These are phyloP conservation scores for Fabrea salina DNA, from an alignment of 169 alveolate genomes.

Conservation along the genomic window DNA sequence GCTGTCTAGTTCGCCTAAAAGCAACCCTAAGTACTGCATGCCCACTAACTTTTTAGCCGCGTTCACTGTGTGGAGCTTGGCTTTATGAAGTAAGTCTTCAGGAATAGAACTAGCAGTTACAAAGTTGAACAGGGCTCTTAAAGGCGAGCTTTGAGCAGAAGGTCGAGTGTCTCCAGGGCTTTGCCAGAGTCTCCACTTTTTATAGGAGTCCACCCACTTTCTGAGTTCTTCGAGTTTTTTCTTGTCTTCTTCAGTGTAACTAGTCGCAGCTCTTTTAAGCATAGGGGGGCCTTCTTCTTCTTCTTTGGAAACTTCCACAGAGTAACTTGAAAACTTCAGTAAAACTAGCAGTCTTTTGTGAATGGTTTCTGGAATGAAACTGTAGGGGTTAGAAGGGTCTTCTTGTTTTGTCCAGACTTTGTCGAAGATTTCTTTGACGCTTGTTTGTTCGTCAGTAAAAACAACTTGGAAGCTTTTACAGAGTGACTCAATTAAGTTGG, in stretches of 20 bases:
- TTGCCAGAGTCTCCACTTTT: conserved; percentile 31
- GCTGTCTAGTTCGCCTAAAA: not conserved
- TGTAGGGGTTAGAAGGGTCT: conserved; percentile 23
- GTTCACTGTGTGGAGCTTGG: not conserved
- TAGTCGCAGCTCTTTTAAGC: conserved; percentile 1
- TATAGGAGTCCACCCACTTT: conserved; percentile 32
- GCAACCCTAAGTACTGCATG: not conserved
- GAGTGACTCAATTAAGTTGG: not conserved
- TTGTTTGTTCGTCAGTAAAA: not conserved
- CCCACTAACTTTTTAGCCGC: conserved; percentile 25
- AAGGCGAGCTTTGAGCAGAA: conserved; percentile 25
- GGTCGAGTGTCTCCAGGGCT: not conserved
- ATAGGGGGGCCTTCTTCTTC: conserved; percentile 36
- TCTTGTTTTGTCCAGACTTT: not conserved
- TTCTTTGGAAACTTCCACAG: conserved; percentile 12
- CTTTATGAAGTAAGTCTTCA: not conserved
- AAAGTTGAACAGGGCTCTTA: not conserved
- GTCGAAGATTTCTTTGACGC: not conserved
- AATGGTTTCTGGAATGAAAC: not conserved
- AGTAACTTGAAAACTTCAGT: not conserved
- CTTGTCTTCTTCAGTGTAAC: conserved; percentile 15
- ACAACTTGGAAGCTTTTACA: not conserved
- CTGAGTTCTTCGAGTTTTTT: conserved; percentile 3
- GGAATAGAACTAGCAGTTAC: not conserved
- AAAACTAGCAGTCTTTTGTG: not conserved